phyloP scores from a whole-genome alignment of 768 basidiomycete species.

The Leccinum fibrillosum region DNA sequence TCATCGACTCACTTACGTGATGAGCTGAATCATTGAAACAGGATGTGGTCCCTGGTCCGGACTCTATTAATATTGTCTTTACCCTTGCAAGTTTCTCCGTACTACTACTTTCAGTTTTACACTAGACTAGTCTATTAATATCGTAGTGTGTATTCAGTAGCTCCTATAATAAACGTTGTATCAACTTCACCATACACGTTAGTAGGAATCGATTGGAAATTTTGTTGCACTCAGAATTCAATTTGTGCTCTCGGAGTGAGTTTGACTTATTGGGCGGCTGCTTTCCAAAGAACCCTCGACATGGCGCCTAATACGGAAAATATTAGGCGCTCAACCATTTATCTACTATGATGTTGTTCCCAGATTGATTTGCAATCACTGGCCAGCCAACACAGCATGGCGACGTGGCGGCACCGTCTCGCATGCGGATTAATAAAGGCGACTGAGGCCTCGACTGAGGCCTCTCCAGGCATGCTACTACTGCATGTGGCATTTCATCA shows the following conservation, averaged over 20 bases:
- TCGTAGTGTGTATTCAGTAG: background rate
- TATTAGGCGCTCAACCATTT: background rate
- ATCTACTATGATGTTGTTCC: background rate
- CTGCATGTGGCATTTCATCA: background rate
- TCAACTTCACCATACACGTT: background rate
- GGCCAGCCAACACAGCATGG: conserved; percentile 7
- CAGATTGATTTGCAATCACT: background rate
- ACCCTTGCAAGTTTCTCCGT: background rate
- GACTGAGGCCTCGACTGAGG: background rate
- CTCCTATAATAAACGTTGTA: background rate
- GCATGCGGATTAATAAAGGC: background rate
- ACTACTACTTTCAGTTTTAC: background rate
- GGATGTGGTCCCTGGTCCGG: background rate
- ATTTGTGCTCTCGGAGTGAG: background rate
- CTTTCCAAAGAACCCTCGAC: background rate
- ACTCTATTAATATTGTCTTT: background rate
- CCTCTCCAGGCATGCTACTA: background rate
- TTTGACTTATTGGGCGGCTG: background rate
- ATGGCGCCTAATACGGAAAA: conserved; percentile 1
- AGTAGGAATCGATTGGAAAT: background rate
- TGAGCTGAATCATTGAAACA: conserved; percentile 2
- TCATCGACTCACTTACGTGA: background rate
- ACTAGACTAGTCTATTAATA: background rate
- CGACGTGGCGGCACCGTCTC: conserved; percentile 4
- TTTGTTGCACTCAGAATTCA: background rate